Percentiles rank a stretch among this genome's conserved stretches.
phyloP scores from a whole-genome alignment of 2,329 filamentous ascomycete genomes.

The Aspergillus spinulosporus region DNA sequence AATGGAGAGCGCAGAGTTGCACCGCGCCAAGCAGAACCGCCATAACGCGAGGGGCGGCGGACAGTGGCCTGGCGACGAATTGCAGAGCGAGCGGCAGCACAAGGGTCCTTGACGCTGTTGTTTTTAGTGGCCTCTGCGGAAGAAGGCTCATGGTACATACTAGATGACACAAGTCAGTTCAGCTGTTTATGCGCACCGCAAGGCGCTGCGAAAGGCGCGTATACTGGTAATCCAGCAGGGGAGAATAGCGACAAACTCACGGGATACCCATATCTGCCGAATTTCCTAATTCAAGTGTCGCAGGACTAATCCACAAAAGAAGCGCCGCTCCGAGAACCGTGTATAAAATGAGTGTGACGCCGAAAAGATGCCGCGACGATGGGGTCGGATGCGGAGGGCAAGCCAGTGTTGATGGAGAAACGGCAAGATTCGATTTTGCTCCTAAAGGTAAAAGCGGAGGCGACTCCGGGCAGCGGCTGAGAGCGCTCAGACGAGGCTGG shows the following conservation, averaged over 20 bases:
- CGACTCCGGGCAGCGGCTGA: conserved; percentile 20
- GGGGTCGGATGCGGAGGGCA: conserved; percentile 18
- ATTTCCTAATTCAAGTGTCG: conserved; percentile 3
- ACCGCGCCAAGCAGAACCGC: conserved; percentile 30
- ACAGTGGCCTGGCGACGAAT: conserved; percentile 56
- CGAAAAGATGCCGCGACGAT: conserved; percentile 18
- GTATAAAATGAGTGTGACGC: conserved; percentile 17
- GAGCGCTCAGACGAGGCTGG: conserved; percentile 7
- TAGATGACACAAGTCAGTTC: conserved; percentile 31
- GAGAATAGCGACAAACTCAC: conserved; percentile 33
- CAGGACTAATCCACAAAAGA: conserved; percentile 1
- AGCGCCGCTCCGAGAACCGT: conserved; percentile 14
- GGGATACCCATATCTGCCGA: conserved; percentile 41
- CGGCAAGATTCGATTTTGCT: conserved; percentile 29
- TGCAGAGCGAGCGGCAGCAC: conserved; percentile 55
- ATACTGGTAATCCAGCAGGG: conserved; percentile 8
- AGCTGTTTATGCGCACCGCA: conserved; percentile 13
- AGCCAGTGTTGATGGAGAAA: conserved; percentile 25
- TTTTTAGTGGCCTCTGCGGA: conserved; percentile 44
- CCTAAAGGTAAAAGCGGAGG: conserved; percentile 25
- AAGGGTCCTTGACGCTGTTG: conserved; percentile 53
- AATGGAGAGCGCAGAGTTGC: conserved; percentile 32
- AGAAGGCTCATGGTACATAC: conserved; percentile 58
- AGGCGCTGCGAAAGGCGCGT: conserved; percentile 20
- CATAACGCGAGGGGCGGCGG: conserved; percentile 32